phyloP scores from a whole-genome alignment of 2,329 filamentous ascomycete species.

The Helminthosporium solani region DNA sequence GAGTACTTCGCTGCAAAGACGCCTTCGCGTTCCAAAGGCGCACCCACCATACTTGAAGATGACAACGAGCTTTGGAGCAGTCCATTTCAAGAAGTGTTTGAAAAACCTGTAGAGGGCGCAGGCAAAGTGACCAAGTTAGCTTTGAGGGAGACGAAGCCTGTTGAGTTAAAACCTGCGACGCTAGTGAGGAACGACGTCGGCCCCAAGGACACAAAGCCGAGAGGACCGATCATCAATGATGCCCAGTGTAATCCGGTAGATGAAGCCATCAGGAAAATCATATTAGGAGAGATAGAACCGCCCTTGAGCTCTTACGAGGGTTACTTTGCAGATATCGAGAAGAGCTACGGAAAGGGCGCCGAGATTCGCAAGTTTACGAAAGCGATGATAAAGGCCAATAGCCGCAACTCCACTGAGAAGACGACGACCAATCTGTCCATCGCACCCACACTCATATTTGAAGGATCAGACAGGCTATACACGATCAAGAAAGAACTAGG shows the following conservation, averaged over 20 bases:
- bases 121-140: conserved; percentile 54
- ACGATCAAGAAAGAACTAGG: conserved; percentile 82
- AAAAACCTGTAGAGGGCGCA: conserved; percentile 47
- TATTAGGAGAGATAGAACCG: conserved; percentile 72
- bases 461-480: conserved; percentile 66
- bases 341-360: conserved; percentile 63
- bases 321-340: conserved; percentile 71
- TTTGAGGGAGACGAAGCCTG: conserved; percentile 47
- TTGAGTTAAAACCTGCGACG: conserved; percentile 16
- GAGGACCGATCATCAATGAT: conserved; percentile 78
- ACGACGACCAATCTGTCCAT: conserved; percentile 60
- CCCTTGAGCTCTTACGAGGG: conserved; percentile 73
- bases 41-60: conserved; percentile 42
- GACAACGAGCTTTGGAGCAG: conserved; percentile 62
- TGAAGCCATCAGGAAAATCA: conserved; percentile 69
- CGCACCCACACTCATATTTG: conserved; percentile 68
- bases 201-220: conserved; percentile 45
- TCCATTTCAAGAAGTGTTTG: conserved; percentile 67
- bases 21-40: conserved; percentile 62
- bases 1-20: conserved; percentile 70
- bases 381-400: conserved; percentile 58
- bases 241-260: conserved; percentile 86
- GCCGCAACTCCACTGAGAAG: conserved; percentile 58
- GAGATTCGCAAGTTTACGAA: conserved; percentile 85
- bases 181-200: conserved; percentile 41